A percentile compares a stretch with the other conserved stretches of the same genome.
phyloP scores from a whole-genome alignment of 164 flowering plant genomes.

The Vitis cinerea region DNA sequence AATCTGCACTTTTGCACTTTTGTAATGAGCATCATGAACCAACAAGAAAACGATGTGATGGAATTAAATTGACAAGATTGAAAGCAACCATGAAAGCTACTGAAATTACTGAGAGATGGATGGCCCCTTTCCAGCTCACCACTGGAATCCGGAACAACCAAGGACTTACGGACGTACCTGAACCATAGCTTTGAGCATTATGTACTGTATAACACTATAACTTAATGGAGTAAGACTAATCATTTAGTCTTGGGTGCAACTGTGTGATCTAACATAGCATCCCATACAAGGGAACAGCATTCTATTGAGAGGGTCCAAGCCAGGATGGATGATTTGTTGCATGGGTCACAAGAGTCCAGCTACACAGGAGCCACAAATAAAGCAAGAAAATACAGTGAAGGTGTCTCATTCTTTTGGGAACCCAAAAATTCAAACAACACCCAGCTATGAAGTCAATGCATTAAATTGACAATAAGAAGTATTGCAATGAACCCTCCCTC shows the following conservation, averaged over 20 bases:
- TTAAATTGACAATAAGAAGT: too few relatives aligned
- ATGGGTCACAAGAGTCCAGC: neutral
- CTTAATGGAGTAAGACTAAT: neutral
- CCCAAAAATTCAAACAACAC: neutral
- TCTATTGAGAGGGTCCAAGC: conserved; percentile 19
- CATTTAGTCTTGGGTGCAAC: conserved; percentile 8
- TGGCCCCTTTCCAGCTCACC: conserved; percentile 25
- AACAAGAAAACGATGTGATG: too few relatives aligned
- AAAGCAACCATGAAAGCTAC: neutral
- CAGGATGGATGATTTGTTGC: conserved; percentile 17
- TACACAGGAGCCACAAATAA: neutral
- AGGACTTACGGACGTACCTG: conserved; percentile 22
- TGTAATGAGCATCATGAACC: too few relatives aligned
- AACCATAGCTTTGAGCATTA: neutral
- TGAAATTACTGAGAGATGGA: neutral
- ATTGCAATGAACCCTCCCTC: neutral
- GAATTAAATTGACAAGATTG: neutral
- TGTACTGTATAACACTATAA: conserved; percentile 6
- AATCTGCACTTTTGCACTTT: too few relatives aligned
- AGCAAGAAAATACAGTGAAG: neutral
- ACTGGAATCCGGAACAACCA: neutral
- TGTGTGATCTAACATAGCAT: conserved; percentile 2
- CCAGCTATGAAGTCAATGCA: too few relatives aligned
- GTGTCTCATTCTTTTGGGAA: neutral
- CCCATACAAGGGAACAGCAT: conserved; percentile 13